These are phyloP conservation scores for Plasmodium gonderi DNA, from an alignment of 169 alveolate species.

Conservation along the genomic window DNA sequence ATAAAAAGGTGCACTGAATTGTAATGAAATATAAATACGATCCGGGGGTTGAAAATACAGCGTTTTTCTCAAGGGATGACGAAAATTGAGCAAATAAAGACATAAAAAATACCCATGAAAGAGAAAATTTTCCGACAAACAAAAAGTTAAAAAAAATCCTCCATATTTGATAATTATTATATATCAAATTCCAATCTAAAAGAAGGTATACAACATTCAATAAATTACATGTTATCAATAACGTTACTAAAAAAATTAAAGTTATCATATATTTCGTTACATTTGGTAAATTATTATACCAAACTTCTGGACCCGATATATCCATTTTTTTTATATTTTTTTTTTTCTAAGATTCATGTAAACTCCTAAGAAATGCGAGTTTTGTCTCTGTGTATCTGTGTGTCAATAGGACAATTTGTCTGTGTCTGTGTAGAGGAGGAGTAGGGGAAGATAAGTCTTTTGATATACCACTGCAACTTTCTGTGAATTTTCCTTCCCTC, in stretches of 20 bases:
- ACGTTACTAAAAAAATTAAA: slow-evolving; percentile 82
- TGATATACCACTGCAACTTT: no score
- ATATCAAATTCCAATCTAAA: slow-evolving; percentile 86
- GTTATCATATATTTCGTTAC: slow-evolving; percentile 88
- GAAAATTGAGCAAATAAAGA: slow-evolving; percentile 87
- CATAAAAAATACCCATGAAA: slow-evolving; percentile 87
- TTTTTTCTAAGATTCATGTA: slow-evolving; percentile 10
- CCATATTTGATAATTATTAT: slow-evolving; percentile 85
- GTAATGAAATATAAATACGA: slow-evolving; percentile 87
- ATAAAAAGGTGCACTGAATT: slow-evolving; percentile 80
- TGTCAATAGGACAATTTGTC: no score
- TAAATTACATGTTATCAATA: slow-evolving; percentile 81
- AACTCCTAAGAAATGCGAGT: no score
- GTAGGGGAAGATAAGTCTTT: no score
- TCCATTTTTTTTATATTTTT: no score
- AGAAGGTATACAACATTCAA: slow-evolving; percentile 83
- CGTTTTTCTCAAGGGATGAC: slow-evolving; percentile 83
- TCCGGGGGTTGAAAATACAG: slow-evolving; percentile 84
- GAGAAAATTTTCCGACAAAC: slow-evolving; percentile 90
- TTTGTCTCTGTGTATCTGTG: no score
- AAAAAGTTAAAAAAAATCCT: slow-evolving; percentile 87
- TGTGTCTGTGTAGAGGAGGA: no score
- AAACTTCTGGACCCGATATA: slow-evolving; percentile 85
- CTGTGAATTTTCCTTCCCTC: no score
- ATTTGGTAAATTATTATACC: slow-evolving; percentile 89